Percentiles rank a stretch among this genome's conserved stretches.
Evolutionary conservation across 192 early-diverging fungal genomes (phyloP).

Genomic region (Phycomyces nitens): DNA sequence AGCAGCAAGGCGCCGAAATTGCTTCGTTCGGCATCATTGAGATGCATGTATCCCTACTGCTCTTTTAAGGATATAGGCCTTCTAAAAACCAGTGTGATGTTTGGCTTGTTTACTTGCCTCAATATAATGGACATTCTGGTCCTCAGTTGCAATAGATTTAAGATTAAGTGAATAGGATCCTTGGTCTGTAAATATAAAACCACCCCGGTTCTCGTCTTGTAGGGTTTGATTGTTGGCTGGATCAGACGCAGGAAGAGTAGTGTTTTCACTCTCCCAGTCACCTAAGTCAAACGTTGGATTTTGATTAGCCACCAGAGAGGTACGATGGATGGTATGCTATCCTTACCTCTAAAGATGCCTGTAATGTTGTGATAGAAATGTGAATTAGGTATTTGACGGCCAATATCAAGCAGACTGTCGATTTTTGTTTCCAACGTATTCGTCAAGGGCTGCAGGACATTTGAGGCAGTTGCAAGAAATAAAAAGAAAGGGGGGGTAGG

Average conservation of each 20-base stretch:
- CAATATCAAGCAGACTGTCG: neutral
- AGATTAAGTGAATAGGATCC: constrained; percentile 34
- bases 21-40: constrained; percentile 44
- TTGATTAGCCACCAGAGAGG: no score
- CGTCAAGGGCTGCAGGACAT: neutral
- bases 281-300: constrained; percentile 26
- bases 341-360: constrained; percentile 49
- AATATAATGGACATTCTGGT: constrained; percentile 44
- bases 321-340: no score
- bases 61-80: neutral
- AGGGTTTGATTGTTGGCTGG: constrained; percentile 13
- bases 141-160: constrained; percentile 33
- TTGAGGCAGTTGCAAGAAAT: no score
- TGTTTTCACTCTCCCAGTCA: constrained; percentile 23
- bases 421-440: neutral
- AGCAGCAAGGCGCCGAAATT: constrained; percentile 43
- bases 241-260: constrained; percentile 6
- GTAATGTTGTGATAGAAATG: constrained; percentile 54
- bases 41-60: constrained; percentile 39
- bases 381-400: constrained; percentile 9
- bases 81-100: neutral
- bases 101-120: constrained; percentile 25
- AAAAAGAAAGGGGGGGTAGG: neutral
- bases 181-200: constrained; percentile 18
- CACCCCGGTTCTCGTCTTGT: constrained; percentile 15